phyloP scores from a whole-genome alignment of 257 asterid genomes.

The Primulina eburnea region DNA sequence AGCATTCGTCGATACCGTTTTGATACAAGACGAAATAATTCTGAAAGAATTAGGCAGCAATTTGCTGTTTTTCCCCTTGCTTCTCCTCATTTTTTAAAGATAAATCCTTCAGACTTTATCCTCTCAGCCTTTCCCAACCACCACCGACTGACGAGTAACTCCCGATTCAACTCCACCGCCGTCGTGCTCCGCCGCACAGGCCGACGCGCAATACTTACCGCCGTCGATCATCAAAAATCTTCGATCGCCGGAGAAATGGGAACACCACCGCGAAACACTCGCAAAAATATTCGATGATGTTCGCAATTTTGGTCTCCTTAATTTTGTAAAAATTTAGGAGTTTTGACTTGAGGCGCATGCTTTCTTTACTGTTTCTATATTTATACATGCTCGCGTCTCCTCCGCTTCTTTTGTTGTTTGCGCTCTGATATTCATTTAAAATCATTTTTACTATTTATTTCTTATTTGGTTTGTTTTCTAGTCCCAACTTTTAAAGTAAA shows the following conservation, averaged over 20 bases:
- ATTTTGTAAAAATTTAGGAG: constrained; percentile 18
- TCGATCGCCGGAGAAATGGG: constrained; percentile 39
- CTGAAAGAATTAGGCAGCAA: constrained; percentile 66
- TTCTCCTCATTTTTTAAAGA: constrained; percentile 42
- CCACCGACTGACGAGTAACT: constrained; percentile 37
- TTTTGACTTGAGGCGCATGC: constrained; percentile 43
- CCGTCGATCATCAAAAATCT: constrained; percentile 44
- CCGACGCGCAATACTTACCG: constrained; percentile 37
- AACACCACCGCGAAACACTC: constrained; percentile 23
- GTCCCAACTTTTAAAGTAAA: too few species aligned
- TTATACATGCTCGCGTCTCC: constrained; percentile 39
- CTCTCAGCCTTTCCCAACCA: constrained; percentile 35
- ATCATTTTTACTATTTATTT: too few species aligned
- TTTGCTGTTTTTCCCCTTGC: constrained; percentile 52
- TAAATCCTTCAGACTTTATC: neutral
- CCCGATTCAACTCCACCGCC: constrained; percentile 48
- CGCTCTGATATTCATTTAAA: neutral
- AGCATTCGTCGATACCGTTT: constrained; percentile 71
- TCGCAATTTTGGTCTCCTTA: constrained; percentile 7
- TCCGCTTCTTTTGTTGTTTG: constrained; percentile 25
- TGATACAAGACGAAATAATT: constrained; percentile 68
- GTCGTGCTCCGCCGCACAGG: constrained; percentile 53
- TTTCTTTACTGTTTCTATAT: constrained; percentile 27
- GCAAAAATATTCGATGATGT: constrained; percentile 28
- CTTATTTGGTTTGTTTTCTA: too few species aligned